phyloP scores from a whole-genome alignment of 2,329 filamentous ascomycete genomes.

The Amphichorda felina region DNA sequence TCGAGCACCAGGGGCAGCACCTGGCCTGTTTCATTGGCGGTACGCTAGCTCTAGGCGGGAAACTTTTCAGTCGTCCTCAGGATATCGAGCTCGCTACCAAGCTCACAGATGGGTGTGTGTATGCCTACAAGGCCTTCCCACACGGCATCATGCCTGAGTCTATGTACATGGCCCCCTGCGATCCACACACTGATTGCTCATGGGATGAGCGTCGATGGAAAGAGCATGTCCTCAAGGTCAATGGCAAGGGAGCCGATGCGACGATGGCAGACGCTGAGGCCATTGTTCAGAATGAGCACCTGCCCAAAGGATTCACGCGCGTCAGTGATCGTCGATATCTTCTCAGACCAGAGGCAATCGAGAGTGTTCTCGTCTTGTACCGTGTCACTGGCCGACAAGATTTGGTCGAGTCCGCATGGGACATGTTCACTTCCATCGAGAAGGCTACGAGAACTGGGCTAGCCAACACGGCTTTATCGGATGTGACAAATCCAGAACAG shows the following conservation, averaged over 20 bases:
- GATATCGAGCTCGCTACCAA: conserved; percentile 34
- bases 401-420: conserved; percentile 37
- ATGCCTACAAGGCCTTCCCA: conserved; percentile 37
- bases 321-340: conserved; percentile 36
- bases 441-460: conserved; percentile 31
- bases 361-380: conserved; percentile 41
- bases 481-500: conserved; percentile 13
- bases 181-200: conserved; percentile 9
- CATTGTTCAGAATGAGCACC: conserved; percentile 13
- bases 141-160: conserved; percentile 44
- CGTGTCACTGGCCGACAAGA: conserved; percentile 34
- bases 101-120: conserved; percentile 41
- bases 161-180: conserved; percentile 29
- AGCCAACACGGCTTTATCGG: conserved; percentile 35
- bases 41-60: conserved; percentile 50
- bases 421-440: conserved; percentile 36
- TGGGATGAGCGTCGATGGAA: conserved; percentile 20
- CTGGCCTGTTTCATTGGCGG: conserved; percentile 55
- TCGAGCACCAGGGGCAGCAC: conserved; percentile 36
- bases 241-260: conserved; percentile 19
- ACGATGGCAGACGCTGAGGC: conserved; percentile 8
- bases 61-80: conserved; percentile 33
- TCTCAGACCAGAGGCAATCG: conserved; percentile 38
- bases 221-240: conserved; percentile 8
- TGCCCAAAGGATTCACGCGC: conserved; percentile 51